Evolutionary conservation across 2,329 filamentous ascomycete species (phyloP), one percentile per base, ranked within the genome.

Genomic region (Rugonectria rugulosa): DNA sequence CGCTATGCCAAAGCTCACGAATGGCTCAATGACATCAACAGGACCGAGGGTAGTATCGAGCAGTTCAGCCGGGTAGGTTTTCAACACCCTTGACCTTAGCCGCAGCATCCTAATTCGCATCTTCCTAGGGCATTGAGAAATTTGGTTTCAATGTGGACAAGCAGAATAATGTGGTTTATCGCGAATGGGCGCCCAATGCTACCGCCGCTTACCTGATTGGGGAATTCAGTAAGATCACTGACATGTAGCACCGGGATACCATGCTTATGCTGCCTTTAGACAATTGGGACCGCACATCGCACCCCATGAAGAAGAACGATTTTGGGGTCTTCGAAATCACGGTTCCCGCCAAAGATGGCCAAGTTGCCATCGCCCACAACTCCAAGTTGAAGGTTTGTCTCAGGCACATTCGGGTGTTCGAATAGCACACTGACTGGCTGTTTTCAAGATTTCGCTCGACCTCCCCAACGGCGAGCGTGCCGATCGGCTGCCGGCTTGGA

Each of bases 151-250:
- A 91, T 64, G 88, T 95, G 57, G 83, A 88, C 70, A 79, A 85
- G 49, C 87, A 96, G 68, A 91, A 91, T 73, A 92, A 93, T 73
- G 92, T 99, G 63, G 81, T 83, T 54, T 99, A 99, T 75, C 85
- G 92, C 65, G 95, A 99, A 82, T 99, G 95, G 95, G 95, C 95
- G 1, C 93, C 95, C 21, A 96, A 92, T 79, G 94, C 92, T 49
- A 80, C 86, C 34, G 82, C 90, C 69, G 95, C 95, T 44, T 92
- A 88, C 72, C 83, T 99, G 47, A 89, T 96, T 66, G 95, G 95
- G 59, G 95, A 98, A 66, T 99, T 98, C 81, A 99, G 90, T 93
- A 79, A 64, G 87, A 72, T 20, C 7, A 5, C 32, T 19, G 17
- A 21, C 32, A 26, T 17, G 5, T 24, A n/a, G 15, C 19, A 14